Conservation (phyloP, 495 filamentous ascomycete species). For the Penicillium canescens region DNA sequence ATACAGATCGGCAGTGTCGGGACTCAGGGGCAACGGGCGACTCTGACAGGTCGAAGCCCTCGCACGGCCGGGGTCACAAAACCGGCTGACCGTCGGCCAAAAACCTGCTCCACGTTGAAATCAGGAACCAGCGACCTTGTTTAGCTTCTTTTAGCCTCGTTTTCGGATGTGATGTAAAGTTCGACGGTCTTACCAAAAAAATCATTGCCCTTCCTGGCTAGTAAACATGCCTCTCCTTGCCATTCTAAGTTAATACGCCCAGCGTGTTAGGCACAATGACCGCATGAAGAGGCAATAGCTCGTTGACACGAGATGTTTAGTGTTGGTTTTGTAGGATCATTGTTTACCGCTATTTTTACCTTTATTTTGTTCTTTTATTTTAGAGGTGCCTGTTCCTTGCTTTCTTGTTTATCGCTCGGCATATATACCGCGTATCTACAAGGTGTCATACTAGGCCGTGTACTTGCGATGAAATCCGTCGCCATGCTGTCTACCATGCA, state of each 20-base stretch:
- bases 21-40: constrained; percentile 6
- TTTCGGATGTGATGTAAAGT: constrained; percentile 7
- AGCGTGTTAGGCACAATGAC: constrained; percentile 4
- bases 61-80: constrained; percentile 14
- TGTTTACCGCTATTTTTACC: constrained; percentile 4
- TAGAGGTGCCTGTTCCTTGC: background rate
- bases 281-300: constrained; percentile 3
- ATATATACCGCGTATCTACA: background rate
- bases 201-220: constrained; percentile 10
- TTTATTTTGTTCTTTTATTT: background rate
- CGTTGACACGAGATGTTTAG: constrained; percentile 1
- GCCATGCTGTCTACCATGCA: constrained; percentile 3
- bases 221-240: constrained; percentile 3
- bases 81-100: constrained; percentile 10
- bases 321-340: background rate
- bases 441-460: background rate
- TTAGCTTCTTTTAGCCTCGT: background rate
- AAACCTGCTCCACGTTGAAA: constrained; percentile 14
- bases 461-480: background rate
- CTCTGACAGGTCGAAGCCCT: constrained; percentile 10
- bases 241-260: constrained; percentile 3
- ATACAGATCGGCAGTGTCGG: constrained; percentile 12
- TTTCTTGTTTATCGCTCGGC: constrained; percentile 1
- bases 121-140: constrained; percentile 5
- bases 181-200: background rate